A percentile compares a stretch with the other conserved stretches of the same genome.
Evolutionary conservation across 495 filamentous ascomycete genomes (phyloP).

Genomic region (Rhypophila decipiens): DNA sequence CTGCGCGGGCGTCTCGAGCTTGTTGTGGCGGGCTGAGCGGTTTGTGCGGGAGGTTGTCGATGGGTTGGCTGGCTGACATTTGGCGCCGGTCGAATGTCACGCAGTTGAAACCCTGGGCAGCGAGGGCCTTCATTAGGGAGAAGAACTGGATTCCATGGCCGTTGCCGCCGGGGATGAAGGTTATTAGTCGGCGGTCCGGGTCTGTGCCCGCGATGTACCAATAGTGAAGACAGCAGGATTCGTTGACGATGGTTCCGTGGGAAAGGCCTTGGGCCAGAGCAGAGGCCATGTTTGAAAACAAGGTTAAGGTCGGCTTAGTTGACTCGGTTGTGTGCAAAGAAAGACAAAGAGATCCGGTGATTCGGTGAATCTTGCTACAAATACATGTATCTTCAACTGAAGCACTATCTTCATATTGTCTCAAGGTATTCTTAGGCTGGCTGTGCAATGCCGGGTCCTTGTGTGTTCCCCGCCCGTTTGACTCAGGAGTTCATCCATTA

Average conservation of each 20-base stretch:
- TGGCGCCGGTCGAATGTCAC: slow-evolving; percentile 23
- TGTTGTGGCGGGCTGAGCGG: slow-evolving; percentile 16
- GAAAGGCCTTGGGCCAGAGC: no score
- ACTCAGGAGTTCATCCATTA: no score
- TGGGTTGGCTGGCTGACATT: slow-evolving; percentile 17
- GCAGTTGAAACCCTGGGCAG: slow-evolving; percentile 12
- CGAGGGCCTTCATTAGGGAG: slow-evolving; percentile 13
- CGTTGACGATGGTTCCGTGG: slow-evolving; percentile 13
- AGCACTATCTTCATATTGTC: no score
- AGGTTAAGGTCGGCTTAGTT: no score
- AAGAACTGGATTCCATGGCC: slow-evolving; percentile 23
- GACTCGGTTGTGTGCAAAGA: no score
- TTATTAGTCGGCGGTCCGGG: slow-evolving; percentile 14
- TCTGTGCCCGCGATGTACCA: slow-evolving; percentile 22
- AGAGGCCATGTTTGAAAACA: no score
- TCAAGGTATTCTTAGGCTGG: no score
- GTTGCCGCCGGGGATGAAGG: slow-evolving; percentile 23
- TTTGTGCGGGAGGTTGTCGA: slow-evolving; percentile 1
- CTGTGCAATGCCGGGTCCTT: no score
- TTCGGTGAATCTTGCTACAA: no score
- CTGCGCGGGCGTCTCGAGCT: slow-evolving; percentile 18
- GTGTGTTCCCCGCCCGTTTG: no score
- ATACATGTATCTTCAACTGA: no score
- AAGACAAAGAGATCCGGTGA: no score
- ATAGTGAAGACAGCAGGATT: slow-evolving; percentile 23